Conservation (phyloP, 2,329 filamentous ascomycete genomes). For the Parascedosporium putredinis region DNA sequence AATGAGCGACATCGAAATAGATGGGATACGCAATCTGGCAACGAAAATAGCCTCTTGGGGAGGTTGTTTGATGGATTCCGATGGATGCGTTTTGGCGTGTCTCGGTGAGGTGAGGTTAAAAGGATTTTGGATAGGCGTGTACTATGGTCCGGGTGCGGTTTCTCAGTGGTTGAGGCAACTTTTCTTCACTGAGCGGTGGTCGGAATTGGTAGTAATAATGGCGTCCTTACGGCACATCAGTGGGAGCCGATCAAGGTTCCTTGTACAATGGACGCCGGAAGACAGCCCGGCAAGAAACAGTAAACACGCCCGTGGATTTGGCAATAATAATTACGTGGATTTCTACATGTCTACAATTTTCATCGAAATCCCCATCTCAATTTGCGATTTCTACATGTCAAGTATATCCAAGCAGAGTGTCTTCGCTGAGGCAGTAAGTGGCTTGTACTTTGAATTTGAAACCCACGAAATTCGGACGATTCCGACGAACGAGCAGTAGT, state of each 20-base stretch:
- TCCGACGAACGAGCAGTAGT: constrained; percentile 3
- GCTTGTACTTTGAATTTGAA: constrained; percentile 6
- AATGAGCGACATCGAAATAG: constrained; percentile 42
- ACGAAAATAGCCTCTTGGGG: constrained; percentile 3
- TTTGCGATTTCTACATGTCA: not conserved
- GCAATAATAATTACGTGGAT: not conserved
- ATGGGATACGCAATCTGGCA: constrained; percentile 24
- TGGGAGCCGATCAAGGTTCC: not conserved
- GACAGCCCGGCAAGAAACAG: not conserved
- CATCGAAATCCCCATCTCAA: not conserved
- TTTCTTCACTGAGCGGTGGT: constrained; percentile 5
- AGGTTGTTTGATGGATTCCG: constrained; percentile 29
- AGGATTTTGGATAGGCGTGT: constrained; percentile 25
- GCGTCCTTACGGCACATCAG: not conserved
- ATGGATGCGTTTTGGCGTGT: constrained; percentile 38
- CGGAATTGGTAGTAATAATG: constrained; percentile 1
- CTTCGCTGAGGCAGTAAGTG: not conserved
- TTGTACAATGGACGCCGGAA: not conserved
- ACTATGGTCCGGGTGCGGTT: constrained; percentile 6
- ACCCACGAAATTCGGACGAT: not conserved
- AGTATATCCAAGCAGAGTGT: not conserved
- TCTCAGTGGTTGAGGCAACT: constrained; percentile 10
- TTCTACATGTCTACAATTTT: not conserved
- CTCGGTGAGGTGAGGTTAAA: constrained; percentile 48
- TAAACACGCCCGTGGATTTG: not conserved